phyloP scores from a whole-genome alignment of 2,329 filamentous ascomycete genomes.

The Stagonosporopsis cucurbitacearum region DNA sequence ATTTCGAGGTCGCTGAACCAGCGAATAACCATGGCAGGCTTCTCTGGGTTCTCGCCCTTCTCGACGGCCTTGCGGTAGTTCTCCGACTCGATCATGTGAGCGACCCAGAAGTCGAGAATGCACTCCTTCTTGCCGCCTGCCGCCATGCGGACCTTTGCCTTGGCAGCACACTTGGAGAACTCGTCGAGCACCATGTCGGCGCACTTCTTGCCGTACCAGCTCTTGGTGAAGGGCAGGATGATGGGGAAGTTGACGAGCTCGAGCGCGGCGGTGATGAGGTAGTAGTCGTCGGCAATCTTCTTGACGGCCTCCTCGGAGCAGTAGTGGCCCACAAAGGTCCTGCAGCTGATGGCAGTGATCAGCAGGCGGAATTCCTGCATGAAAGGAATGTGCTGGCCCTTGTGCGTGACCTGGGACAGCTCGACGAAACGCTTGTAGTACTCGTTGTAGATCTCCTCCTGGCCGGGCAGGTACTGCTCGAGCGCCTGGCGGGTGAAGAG shows the following conservation, averaged over 20 bases:
- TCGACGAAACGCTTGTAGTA: constrained; percentile 83
- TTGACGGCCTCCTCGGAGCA: constrained; percentile 88
- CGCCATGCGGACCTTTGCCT: constrained; percentile 90
- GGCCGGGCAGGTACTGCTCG: constrained; percentile 84
- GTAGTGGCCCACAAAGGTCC: constrained; percentile 97
- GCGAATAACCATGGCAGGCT: constrained; percentile 82
- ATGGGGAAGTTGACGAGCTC: constrained; percentile 90
- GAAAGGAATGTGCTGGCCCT: constrained; percentile 79
- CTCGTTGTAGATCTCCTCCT: constrained; percentile 87
- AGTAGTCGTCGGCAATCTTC: constrained; percentile 96
- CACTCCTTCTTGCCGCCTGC: constrained; percentile 85
- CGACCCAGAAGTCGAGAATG: constrained; percentile 94
- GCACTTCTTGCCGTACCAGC: constrained; percentile 96
- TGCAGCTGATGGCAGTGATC: constrained; percentile 92
- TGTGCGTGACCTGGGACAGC: constrained; percentile 71
- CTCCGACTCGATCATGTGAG: constrained; percentile 80
- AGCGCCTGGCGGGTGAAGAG: constrained; percentile 93
- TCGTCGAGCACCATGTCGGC: constrained; percentile 89
- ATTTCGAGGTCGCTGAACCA: constrained; percentile 92
- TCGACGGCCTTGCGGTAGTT: constrained; percentile 80
- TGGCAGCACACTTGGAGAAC: constrained; percentile 89
- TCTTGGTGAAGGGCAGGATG: constrained; percentile 92
- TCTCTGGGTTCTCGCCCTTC: constrained; percentile 70
- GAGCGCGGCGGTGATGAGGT: constrained; percentile 91
- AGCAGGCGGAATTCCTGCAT: constrained; percentile 93